Conservation (phyloP, 2,329 filamentous ascomycete species). For the Emydomyces testavorans region DNA sequence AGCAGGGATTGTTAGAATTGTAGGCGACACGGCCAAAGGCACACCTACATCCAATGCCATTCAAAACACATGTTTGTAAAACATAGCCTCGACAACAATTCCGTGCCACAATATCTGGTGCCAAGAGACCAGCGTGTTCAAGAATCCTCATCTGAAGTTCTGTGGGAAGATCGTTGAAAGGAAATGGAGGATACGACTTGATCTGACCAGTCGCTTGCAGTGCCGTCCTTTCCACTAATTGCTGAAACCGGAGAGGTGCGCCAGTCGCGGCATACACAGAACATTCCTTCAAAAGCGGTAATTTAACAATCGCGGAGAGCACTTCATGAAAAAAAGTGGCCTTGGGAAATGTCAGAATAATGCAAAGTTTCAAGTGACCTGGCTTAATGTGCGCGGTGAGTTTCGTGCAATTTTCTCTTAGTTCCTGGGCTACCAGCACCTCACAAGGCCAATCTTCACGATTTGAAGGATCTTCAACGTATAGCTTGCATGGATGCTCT, state of each 20-base stretch:
- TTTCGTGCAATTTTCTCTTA: neutral
- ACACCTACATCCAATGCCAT: neutral
- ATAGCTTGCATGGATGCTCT: neutral
- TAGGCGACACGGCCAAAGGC: neutral
- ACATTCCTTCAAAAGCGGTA: neutral
- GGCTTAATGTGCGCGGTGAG: neutral
- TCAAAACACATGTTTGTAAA: neutral
- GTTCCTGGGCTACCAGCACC: neutral
- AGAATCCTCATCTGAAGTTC: slow-evolving; percentile 1
- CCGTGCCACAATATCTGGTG: neutral
- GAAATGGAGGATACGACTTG: neutral
- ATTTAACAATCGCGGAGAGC: neutral
- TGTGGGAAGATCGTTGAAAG: neutral
- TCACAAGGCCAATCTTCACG: neutral
- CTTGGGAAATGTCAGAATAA: neutral
- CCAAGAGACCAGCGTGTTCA: neutral
- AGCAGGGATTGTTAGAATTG: neutral
- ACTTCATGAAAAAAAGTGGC: neutral
- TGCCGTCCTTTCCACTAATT: neutral
- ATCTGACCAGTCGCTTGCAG: neutral
- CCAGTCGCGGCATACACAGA: neutral
- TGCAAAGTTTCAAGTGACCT: neutral
- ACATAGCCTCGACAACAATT: neutral
- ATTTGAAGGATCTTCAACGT: neutral
- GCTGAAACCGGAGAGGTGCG: neutral